phyloP scores from a whole-genome alignment of 345 rosid genomes.

The Raphanus sativus region DNA sequence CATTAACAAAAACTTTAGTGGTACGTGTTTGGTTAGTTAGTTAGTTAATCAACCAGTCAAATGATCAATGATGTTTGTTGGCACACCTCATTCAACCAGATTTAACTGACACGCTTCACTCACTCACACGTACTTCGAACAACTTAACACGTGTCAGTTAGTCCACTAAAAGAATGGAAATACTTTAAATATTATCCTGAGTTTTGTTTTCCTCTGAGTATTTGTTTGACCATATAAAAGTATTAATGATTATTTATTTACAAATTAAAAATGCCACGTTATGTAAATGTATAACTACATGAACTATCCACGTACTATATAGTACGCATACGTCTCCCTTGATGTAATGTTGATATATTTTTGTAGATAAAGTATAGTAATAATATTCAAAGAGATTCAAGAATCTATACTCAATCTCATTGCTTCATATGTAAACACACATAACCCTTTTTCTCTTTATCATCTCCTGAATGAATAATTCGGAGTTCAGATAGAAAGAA shows the following conservation, averaged over 20 bases:
- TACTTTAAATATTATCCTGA: no score
- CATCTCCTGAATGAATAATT: constrained; percentile 52
- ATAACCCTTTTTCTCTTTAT: constrained; percentile 21
- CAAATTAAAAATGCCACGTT: background rate
- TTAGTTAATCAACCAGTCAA: constrained; percentile 11
- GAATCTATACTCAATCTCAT: constrained; percentile 33
- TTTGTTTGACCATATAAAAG: background rate
- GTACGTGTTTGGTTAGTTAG: constrained; percentile 15
- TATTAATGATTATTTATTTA: no score
- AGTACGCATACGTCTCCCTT: background rate
- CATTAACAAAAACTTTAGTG: background rate
- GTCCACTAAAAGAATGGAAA: background rate
- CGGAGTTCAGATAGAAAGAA: constrained; percentile 17
- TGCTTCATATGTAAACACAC: constrained; percentile 34
- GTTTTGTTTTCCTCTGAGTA: background rate
- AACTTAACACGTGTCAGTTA: background rate
- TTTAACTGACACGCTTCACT: background rate
- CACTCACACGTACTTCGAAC: background rate
- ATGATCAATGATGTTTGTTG: background rate
- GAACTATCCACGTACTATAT: background rate
- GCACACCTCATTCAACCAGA: background rate
- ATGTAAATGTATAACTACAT: background rate
- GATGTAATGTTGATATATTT: constrained; percentile 4
- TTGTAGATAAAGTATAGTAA: background rate
- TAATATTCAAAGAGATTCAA: constrained; percentile 25